Conservation (phyloP, 1,284 basidiomycete genomes). For the Tilletiaria anomala region DNA sequence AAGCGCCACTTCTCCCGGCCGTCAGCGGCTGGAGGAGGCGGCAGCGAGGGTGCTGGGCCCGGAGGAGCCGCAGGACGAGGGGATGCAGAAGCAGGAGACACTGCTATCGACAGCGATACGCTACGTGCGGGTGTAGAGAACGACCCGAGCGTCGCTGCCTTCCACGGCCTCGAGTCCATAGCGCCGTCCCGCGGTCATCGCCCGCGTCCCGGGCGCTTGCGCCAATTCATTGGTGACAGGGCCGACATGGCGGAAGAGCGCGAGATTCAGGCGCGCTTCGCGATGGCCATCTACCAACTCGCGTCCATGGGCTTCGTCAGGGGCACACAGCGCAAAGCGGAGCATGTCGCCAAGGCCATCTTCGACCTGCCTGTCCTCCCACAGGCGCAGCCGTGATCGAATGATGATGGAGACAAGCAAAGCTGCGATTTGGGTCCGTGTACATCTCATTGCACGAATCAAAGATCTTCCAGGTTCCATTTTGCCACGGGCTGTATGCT, state of each 20-base stretch:
- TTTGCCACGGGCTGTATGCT: background rate
- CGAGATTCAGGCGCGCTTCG: conserved; percentile 23
- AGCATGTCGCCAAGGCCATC: conserved; percentile 28
- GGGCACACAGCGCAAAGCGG: conserved; percentile 20
- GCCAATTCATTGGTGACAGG: background rate
- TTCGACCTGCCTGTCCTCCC: conserved; percentile 32
- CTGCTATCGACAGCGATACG: background rate
- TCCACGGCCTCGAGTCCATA: conserved; percentile 5
- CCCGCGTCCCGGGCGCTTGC: background rate
- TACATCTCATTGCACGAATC: too few relatives aligned
- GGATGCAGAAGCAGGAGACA: background rate
- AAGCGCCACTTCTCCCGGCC: background rate
- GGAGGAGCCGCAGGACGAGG: conserved; percentile 1
- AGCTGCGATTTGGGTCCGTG: too few relatives aligned
- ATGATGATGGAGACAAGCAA: too few relatives aligned
- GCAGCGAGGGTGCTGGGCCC: background rate
- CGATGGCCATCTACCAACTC: conserved; percentile 26
- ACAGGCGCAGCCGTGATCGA: too few relatives aligned
- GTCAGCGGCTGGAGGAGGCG: background rate
- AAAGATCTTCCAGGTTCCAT: too few relatives aligned
- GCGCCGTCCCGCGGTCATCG: background rate
- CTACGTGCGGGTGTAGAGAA: conserved; percentile 1
- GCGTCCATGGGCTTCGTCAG: conserved; percentile 28
- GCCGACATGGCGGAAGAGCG: background rate
- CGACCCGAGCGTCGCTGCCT: background rate